These are phyloP conservation scores for Whalleya microplaca DNA, from an alignment of 2,329 filamentous ascomycete genomes.

Conservation along the genomic window DNA sequence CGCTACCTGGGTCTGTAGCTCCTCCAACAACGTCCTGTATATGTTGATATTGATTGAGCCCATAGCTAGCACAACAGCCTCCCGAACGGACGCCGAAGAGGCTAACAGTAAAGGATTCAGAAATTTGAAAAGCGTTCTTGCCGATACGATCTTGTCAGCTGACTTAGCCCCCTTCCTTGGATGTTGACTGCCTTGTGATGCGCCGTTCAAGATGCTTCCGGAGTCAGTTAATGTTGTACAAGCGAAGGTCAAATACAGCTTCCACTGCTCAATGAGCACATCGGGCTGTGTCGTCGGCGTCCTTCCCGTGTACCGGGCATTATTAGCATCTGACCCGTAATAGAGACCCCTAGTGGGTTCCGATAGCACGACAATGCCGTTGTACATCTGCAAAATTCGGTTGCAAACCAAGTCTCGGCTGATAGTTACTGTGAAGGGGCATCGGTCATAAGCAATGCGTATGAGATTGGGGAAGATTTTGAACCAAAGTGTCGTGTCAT, in stretches of 20 bases:
- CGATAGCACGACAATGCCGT: conserved; percentile 76
- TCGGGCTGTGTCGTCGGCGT: conserved; percentile 77
- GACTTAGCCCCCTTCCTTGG: conserved; percentile 78
- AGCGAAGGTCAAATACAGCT: conserved; percentile 93
- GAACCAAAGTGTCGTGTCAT: conserved; percentile 95
- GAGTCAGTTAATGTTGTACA: conserved; percentile 92
- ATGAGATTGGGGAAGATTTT: conserved; percentile 97
- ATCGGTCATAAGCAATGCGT: conserved; percentile 85
- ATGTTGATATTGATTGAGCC: conserved; percentile 95
- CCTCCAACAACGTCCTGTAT: conserved; percentile 88
- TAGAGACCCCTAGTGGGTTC: conserved; percentile 70
- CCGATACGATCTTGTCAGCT: conserved; percentile 81
- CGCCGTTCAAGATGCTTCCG: conserved; percentile 64
- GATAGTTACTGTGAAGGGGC: conserved; percentile 87
- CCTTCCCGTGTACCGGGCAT: conserved; percentile 54
- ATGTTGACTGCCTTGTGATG: conserved; percentile 68
- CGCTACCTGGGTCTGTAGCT: conserved; percentile 82
- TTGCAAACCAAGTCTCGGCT: conserved; percentile 92
- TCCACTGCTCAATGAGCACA: conserved; percentile 95
- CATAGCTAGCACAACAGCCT: conserved; percentile 87
- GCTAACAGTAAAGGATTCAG: conserved; percentile 86
- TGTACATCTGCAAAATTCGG: conserved; percentile 90
- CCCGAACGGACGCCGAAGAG: conserved; percentile 78
- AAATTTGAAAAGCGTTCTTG: conserved; percentile 85
- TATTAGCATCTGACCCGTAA: conserved; percentile 64